These are phyloP conservation scores for Diutina siamensis DNA, from an alignment of 1,139 yeast genomes.

Conservation along the genomic window DNA sequence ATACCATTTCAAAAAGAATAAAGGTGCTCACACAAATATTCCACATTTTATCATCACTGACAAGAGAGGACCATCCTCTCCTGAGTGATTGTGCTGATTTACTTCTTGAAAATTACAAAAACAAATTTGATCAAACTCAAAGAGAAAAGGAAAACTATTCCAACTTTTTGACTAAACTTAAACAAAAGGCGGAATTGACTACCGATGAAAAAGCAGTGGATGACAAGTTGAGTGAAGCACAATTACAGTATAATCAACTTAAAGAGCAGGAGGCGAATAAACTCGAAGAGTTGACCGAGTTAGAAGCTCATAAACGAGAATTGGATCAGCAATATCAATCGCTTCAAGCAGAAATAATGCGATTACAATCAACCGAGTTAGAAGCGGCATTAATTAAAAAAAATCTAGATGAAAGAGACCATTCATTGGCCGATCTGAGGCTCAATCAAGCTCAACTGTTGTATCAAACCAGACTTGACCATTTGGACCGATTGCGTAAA, in stretches of 20 bases:
- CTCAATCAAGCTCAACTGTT: slow-evolving; percentile 51
- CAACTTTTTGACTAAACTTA: slow-evolving; percentile 57
- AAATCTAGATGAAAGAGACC: slow-evolving; percentile 42
- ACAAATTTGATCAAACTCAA: slow-evolving; percentile 61
- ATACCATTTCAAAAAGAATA: slow-evolving; percentile 16
- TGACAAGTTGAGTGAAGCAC: slow-evolving; percentile 19
- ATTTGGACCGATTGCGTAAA: slow-evolving; percentile 57
- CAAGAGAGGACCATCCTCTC: slow-evolving; percentile 79
- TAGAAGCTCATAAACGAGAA: slow-evolving; percentile 31
- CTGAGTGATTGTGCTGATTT: slow-evolving; percentile 75
- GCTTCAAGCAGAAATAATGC: slow-evolving; percentile 28
- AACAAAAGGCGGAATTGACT: slow-evolving; percentile 28
- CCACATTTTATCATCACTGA: slow-evolving; percentile 44
- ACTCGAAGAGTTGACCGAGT: slow-evolving; percentile 29
- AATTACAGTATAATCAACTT: slow-evolving; percentile 29
- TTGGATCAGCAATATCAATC: slow-evolving; percentile 27
- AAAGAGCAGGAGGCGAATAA: slow-evolving; percentile 23
- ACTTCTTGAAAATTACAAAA: slow-evolving; percentile 54
- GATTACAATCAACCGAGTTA: slow-evolving; percentile 29
- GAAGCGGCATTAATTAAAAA: slow-evolving; percentile 30
- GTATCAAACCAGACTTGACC: slow-evolving; percentile 49
- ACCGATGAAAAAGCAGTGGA: slow-evolving; percentile 10
- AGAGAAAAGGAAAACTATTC: slow-evolving; percentile 73
- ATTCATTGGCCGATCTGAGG: slow-evolving; percentile 36
- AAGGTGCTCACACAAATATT: slow-evolving; percentile 55